A percentile compares a stretch with the other conserved stretches of the same genome.
Evolutionary conservation across 805 yeast species (phyloP).

Genomic region (Saturnispora zaruensis): DNA sequence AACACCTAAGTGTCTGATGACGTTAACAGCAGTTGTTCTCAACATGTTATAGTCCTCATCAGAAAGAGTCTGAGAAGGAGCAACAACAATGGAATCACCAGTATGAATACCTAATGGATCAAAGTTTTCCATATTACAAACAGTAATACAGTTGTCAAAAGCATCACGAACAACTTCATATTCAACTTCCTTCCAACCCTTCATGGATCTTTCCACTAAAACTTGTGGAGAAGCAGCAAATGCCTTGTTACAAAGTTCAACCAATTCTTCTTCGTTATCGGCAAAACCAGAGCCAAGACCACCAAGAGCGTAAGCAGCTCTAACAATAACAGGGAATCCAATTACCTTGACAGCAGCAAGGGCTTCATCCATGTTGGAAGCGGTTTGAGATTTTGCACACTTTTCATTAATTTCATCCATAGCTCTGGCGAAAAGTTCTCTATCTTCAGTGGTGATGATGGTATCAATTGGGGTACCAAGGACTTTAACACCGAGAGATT

Average conservation of each 20-base stretch:
- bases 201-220: slow-evolving; percentile 89
- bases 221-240: slow-evolving; percentile 89
- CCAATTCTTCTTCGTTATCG: slow-evolving; percentile 67
- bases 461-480: slow-evolving; percentile 97
- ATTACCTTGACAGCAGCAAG: slow-evolving; percentile 78
- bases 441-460: slow-evolving; percentile 92
- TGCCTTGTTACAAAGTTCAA: slow-evolving; percentile 82
- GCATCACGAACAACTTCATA: slow-evolving; percentile 97
- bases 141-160: slow-evolving; percentile 95
- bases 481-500: slow-evolving; percentile 84
- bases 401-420: slow-evolving; percentile 92
- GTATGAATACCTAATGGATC: slow-evolving; percentile 98
- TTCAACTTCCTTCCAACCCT: slow-evolving; percentile 99
- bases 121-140: slow-evolving; percentile 98
- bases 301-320: slow-evolving; percentile 96
- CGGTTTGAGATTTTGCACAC: slow-evolving; percentile 95
- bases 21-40: slow-evolving; percentile 94
- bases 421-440: slow-evolving; percentile 93
- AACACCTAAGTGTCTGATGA: slow-evolving; percentile 95
- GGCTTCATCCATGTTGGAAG: slow-evolving; percentile 88
- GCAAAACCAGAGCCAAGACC: slow-evolving; percentile 99
- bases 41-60: slow-evolving; percentile 98
- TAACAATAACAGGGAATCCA: slow-evolving; percentile 93
- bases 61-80: slow-evolving; percentile 94
- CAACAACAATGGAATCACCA: slow-evolving; percentile 98